Conservation (phyloP, 768 basidiomycete species). For the Mycena polygramma region DNA sequence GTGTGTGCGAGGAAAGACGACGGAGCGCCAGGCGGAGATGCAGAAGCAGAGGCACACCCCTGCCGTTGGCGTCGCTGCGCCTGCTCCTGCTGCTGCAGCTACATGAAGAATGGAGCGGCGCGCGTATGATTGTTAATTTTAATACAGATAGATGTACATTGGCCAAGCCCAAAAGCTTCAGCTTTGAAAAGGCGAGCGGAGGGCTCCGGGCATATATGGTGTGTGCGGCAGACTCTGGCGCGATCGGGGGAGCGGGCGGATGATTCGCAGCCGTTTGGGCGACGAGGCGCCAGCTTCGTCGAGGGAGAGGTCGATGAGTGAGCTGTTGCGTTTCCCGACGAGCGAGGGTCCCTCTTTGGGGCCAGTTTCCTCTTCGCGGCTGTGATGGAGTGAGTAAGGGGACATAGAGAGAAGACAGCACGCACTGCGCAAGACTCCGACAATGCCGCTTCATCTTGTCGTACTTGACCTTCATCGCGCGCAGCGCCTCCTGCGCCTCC, state of each 20-base stretch:
- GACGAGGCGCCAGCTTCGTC: constrained; percentile 12
- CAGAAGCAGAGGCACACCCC: background rate
- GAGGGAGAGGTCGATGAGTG: constrained; percentile 18
- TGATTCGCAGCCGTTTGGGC: constrained; percentile 36
- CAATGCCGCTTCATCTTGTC: constrained; percentile 38
- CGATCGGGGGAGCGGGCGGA: constrained; percentile 31
- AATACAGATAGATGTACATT: constrained; percentile 14
- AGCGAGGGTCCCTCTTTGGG: too few species aligned
- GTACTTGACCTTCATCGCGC: constrained; percentile 36
- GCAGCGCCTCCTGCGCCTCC: constrained; percentile 41
- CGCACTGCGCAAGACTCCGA: constrained; percentile 29
- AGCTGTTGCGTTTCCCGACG: constrained; percentile 28
- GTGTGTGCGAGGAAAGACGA: too few species aligned
- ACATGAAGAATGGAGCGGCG: background rate
- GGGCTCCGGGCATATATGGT: background rate
- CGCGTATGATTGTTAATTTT: background rate
- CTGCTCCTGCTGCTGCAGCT: background rate
- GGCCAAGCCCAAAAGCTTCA: background rate
- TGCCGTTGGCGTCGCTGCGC: background rate
- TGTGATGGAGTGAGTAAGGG: too few species aligned
- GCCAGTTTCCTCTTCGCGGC: background rate
- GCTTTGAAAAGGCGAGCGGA: constrained; percentile 22
- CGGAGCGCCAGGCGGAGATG: background rate
- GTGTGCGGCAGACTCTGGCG: constrained; percentile 18
- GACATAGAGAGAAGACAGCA: background rate